phyloP scores from a whole-genome alignment of 2,329 filamentous ascomycete genomes.

The Botrytis sinoallii region DNA sequence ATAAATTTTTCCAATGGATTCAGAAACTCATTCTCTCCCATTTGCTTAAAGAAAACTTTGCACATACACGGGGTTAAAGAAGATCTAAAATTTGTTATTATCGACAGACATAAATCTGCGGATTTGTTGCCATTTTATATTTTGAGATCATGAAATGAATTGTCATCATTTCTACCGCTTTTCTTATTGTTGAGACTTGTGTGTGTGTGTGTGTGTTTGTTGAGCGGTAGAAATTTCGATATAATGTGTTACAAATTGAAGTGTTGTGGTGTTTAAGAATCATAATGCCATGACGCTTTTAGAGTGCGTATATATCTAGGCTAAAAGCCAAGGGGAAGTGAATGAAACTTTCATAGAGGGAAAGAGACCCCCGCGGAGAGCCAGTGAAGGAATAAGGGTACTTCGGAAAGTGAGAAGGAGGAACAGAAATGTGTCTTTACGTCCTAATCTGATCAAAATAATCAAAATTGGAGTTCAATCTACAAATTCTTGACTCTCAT shows the following conservation, averaged over 20 bases:
- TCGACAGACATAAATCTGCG: background rate
- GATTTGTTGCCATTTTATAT: background rate
- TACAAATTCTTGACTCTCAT: no score
- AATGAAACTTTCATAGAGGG: no score
- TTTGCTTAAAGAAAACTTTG: background rate
- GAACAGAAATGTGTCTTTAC: no score
- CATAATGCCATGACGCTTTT: no score
- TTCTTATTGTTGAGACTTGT: background rate
- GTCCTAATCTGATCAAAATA: fast-evolving
- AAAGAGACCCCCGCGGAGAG: no score
- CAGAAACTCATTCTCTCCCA: background rate
- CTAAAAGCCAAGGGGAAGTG: no score
- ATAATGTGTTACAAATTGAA: fast-evolving
- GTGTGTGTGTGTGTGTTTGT: no score
- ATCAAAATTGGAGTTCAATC: no score
- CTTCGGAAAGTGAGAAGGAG: no score
- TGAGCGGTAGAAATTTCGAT: fast-evolving
- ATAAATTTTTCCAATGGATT: background rate
- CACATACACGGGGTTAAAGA: background rate
- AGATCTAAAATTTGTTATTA: background rate
- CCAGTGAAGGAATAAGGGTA: no score
- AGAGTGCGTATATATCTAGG: no score
- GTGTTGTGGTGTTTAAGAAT: background rate
- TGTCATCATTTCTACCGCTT: background rate
- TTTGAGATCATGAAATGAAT: background rate